A percentile compares a stretch with the other conserved stretches of the same genome.
These are phyloP conservation scores for Moricandia moricandioides DNA, from an alignment of 345 rosid genomes.

Conservation along the genomic window DNA sequence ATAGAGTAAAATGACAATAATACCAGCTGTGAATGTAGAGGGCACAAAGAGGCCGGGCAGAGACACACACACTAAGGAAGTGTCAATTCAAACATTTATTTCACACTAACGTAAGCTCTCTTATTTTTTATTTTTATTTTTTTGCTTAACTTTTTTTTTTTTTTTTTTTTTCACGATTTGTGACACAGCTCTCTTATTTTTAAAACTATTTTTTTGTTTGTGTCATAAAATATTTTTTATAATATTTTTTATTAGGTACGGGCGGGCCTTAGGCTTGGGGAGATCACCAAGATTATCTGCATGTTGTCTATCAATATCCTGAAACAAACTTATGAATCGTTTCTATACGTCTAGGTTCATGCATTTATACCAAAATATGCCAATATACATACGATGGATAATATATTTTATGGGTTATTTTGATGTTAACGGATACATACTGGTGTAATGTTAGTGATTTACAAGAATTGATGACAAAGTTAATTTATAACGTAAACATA, in stretches of 20 bases:
- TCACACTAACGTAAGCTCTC: constrained; percentile 22
- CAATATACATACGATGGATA: not conserved
- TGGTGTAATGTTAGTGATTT: not conserved
- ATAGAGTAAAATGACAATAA: constrained; percentile 17
- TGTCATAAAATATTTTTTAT: not conserved
- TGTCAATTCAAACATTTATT: constrained; percentile 38
- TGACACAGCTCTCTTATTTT: too few species aligned
- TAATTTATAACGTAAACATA: not conserved
- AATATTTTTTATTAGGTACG: constrained; percentile 8
- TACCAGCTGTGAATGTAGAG: constrained; percentile 32
- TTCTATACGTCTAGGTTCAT: constrained; percentile 24
- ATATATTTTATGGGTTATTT: not conserved
- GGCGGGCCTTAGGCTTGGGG: constrained; percentile 31
- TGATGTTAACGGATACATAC: not conserved
- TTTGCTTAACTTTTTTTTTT: too few species aligned
- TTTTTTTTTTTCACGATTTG: too few species aligned
- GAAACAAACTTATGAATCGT: constrained; percentile 7
- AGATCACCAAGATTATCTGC: constrained; percentile 17
- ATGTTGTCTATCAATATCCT: constrained; percentile 18
- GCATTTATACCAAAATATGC: constrained; percentile 23
- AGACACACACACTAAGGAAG: constrained; percentile 39
- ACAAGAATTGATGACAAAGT: constrained; percentile 4
- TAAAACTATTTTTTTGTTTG: not conserved
- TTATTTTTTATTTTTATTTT: too few species aligned
- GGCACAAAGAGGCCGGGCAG: constrained; percentile 34